These are phyloP conservation scores for Vanderwaltozyma verrucispora DNA, from an alignment of 805 yeast species.

Conservation along the genomic window DNA sequence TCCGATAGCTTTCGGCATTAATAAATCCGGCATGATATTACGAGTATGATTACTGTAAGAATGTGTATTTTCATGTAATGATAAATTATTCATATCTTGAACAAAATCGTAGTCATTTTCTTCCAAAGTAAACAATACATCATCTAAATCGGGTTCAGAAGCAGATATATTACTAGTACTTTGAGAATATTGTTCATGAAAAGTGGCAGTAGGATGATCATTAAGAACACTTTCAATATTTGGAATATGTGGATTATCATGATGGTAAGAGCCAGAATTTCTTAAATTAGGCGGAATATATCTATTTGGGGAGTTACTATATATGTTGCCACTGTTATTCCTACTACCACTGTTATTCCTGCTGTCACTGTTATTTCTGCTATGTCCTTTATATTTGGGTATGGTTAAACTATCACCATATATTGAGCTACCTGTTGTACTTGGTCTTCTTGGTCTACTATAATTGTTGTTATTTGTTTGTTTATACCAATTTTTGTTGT, in stretches of 20 bases:
- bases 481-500: conserved; percentile 6
- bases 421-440: conserved; percentile 16
- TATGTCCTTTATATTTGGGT: background rate
- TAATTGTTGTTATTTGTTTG: conserved; percentile 3
- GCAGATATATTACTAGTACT: conserved; percentile 1
- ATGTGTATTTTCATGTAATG: conserved; percentile 10
- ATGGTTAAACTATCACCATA: conserved; percentile 6
- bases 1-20: conserved; percentile 6
- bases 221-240: conserved; percentile 19
- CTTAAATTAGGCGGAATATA: conserved; percentile 39
- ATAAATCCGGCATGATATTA: conserved; percentile 20
- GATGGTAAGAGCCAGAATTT: conserved; percentile 5
- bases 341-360: conserved; percentile 1
- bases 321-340: conserved; percentile 3
- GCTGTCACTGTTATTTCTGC: conserved; percentile 2
- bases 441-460: conserved; percentile 15
- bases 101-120: conserved; percentile 27
- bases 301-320: conserved; percentile 37
- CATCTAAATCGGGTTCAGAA: conserved; percentile 24
- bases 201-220: conserved; percentile 4
- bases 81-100: conserved; percentile 18
- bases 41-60: conserved; percentile 4
- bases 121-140: conserved; percentile 26
- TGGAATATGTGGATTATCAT: conserved; percentile 13
- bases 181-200: conserved; percentile 16